phyloP scores from a whole-genome alignment of 2,329 filamentous ascomycete genomes.

The Phoma sp. region DNA sequence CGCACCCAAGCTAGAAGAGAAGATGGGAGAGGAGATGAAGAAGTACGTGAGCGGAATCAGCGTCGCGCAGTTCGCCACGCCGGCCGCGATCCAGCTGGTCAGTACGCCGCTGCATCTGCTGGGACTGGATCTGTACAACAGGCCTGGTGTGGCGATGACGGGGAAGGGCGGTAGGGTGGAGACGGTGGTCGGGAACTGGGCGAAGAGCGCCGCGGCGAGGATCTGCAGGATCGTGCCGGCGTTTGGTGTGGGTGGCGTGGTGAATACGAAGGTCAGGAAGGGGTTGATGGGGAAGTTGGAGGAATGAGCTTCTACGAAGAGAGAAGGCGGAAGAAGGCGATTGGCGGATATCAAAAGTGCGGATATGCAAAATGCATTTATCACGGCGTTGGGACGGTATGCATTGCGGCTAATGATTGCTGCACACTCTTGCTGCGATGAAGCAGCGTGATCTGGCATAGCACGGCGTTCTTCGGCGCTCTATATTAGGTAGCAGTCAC shows the following conservation, averaged over 20 bases:
- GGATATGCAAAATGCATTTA: not conserved
- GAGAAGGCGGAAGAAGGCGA: not conserved
- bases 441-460: not conserved
- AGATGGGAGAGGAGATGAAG: conserved; percentile 52
- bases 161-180: conserved; percentile 66
- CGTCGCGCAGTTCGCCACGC: conserved; percentile 79
- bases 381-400: not conserved
- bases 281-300: conserved; percentile 64
- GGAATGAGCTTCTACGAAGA: not conserved
- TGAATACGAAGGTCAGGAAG: conserved; percentile 75
- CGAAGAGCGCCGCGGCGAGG: conserved; percentile 72
- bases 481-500: not conserved
- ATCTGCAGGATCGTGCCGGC: conserved; percentile 87
- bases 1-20: conserved; percentile 66
- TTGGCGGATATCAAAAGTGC: not conserved
- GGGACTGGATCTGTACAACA: conserved; percentile 85
- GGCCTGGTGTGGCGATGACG: conserved; percentile 57
- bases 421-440: not conserved
- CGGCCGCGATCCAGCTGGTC: conserved; percentile 77
- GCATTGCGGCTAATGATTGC: not conserved
- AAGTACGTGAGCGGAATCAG: conserved; percentile 57
- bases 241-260: conserved; percentile 86
- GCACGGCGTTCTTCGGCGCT: not conserved
- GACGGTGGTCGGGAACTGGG: conserved; percentile 76
- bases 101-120: conserved; percentile 86